Percentiles rank a stretch among this genome's conserved stretches.
These are phyloP conservation scores for Brassica rapa DNA, from an alignment of 345 rosid species.

Conservation along the genomic window DNA sequence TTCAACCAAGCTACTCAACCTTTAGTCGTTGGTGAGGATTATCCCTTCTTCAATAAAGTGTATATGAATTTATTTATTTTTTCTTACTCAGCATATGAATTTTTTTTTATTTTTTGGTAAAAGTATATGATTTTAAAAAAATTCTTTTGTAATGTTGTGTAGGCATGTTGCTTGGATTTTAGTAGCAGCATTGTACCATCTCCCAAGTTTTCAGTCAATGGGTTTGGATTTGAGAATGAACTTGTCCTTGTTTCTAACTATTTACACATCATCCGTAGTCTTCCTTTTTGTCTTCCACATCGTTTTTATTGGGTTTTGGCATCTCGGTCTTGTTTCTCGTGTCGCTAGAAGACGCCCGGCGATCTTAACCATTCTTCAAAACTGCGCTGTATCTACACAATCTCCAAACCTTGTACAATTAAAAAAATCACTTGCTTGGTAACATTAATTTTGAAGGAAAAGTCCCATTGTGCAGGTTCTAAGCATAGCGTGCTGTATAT, in stretches of 20 bases:
- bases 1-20: conserved; percentile 92
- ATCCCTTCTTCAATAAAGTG: not conserved
- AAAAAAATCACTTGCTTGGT: not conserved
- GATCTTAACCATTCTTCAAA: conserved; percentile 86
- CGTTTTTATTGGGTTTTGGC: conserved; percentile 86
- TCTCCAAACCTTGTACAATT: not conserved
- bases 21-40: conserved; percentile 88
- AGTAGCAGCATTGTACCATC: conserved; percentile 95
- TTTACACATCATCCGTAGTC: conserved; percentile 74
- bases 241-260: conserved; percentile 87
- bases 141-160: conserved; percentile 9
- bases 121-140: no score
- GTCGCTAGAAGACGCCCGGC: conserved; percentile 95
- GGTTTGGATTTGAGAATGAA: conserved; percentile 99
- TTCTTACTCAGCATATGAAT: not conserved
- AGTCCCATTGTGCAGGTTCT: conserved; percentile 59
- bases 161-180: conserved; percentile 99
- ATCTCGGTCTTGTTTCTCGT: conserved; percentile 87
- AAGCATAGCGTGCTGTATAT: conserved; percentile 95
- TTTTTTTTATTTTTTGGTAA: not conserved
- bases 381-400: conserved; percentile 72
- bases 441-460: not conserved
- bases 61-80: not conserved
- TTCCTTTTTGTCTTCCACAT: conserved; percentile 94
- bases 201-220: conserved; percentile 99